Conservation (phyloP, 2,329 filamentous ascomycete species). For the Pseudohalonectria lignicola region DNA sequence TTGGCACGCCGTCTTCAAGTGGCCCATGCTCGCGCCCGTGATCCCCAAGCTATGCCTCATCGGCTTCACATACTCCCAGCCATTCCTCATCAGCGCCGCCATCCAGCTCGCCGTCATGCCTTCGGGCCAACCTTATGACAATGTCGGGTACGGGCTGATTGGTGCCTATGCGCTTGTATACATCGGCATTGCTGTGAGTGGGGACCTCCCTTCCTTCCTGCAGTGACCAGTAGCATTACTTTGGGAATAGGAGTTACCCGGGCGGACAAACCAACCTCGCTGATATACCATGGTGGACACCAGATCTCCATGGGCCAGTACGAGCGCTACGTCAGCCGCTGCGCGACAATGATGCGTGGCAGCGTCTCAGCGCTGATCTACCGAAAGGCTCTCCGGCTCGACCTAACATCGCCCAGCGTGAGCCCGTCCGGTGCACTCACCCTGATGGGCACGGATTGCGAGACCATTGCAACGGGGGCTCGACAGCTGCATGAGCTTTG, state of each 20-base stretch:
- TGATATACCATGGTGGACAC: background rate
- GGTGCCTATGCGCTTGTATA: slow-evolving; percentile 17
- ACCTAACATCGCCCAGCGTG: background rate
- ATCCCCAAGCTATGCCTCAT: slow-evolving; percentile 19
- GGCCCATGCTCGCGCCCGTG: slow-evolving; percentile 18
- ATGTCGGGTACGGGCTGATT: slow-evolving; percentile 19
- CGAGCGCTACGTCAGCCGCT: slow-evolving; percentile 1
- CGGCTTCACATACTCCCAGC: slow-evolving; percentile 24
- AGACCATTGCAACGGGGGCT: slow-evolving; percentile 20
- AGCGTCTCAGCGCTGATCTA: slow-evolving; percentile 3
- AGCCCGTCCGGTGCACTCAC: slow-evolving; percentile 13
- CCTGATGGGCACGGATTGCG: slow-evolving; percentile 29
- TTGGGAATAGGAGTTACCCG: too few species aligned
- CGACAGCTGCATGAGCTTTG: slow-evolving; percentile 30
- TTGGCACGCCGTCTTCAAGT: slow-evolving; percentile 9
- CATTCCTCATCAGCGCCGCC: slow-evolving; percentile 21
- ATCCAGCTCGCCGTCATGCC: slow-evolving; percentile 18
- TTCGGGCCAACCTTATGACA: slow-evolving; percentile 9
- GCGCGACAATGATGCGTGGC: slow-evolving; percentile 4
- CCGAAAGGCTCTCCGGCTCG: slow-evolving; percentile 1
- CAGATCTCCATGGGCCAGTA: slow-evolving; percentile 1
- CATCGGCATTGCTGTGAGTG: background rate
- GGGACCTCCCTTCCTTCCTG: background rate
- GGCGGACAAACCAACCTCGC: background rate
- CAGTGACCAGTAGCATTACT: too few species aligned